Evolutionary conservation across 1,284 basidiomycete genomes (phyloP).

Genomic region (Singerocomus inundabilis): DNA sequence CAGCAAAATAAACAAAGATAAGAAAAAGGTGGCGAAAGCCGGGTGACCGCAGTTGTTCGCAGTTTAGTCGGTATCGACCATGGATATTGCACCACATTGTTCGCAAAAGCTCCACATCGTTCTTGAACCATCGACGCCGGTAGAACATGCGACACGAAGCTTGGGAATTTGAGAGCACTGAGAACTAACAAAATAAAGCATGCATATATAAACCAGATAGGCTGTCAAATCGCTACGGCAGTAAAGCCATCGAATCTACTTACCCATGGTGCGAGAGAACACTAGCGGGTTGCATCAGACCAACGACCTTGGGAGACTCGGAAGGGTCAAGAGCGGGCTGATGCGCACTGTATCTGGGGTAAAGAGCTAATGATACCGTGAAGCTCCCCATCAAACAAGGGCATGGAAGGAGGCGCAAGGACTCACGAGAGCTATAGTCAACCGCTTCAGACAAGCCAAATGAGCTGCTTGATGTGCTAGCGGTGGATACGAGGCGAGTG

Average conservation of each 20-base stretch:
- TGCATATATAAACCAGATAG: slow-evolving; percentile 5
- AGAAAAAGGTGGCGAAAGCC: slow-evolving; percentile 23
- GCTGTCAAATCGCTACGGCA: slow-evolving; percentile 14
- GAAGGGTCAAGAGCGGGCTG: slow-evolving; percentile 50
- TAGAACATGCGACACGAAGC: slow-evolving; percentile 63
- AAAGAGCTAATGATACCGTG: slow-evolving; percentile 41
- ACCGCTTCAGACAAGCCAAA: slow-evolving; percentile 42
- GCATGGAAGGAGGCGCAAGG: background rate
- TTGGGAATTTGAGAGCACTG: slow-evolving; percentile 78
- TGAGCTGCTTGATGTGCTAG: slow-evolving; percentile 52
- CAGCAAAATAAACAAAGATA: slow-evolving; percentile 37
- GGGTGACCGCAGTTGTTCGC: background rate
- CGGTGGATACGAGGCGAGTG: slow-evolving; percentile 62
- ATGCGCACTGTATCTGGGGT: slow-evolving; percentile 63
- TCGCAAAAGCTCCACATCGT: slow-evolving; percentile 87
- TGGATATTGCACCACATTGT: slow-evolving; percentile 82
- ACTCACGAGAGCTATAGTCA: slow-evolving; percentile 40
- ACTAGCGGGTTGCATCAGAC: slow-evolving; percentile 67
- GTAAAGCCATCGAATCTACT: slow-evolving; percentile 30
- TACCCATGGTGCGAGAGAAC: slow-evolving; percentile 71
- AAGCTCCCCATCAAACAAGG: slow-evolving; percentile 2
- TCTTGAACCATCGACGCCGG: slow-evolving; percentile 57
- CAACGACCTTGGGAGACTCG: slow-evolving; percentile 46
- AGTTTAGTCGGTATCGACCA: slow-evolving; percentile 70
- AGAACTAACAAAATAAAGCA: slow-evolving; percentile 40